A percentile compares a stretch with the other conserved stretches of the same genome.
Conservation (phyloP, 305 asterid species). For the Vinca major region DNA sequence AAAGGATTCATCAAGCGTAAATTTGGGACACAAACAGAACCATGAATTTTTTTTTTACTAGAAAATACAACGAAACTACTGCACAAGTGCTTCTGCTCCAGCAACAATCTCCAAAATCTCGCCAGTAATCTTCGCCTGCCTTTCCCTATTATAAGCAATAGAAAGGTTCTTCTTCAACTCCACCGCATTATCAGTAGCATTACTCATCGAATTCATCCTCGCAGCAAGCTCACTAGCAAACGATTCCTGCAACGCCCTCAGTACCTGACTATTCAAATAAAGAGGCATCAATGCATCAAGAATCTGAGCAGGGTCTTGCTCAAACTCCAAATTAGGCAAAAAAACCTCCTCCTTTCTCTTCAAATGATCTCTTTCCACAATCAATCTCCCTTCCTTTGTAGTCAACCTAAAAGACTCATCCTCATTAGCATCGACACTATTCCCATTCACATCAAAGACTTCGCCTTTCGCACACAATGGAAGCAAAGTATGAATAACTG, state of each 20-base stretch:
- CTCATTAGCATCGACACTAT: conserved; percentile 36
- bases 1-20: not conserved
- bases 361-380: conserved; percentile 45
- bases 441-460: conserved; percentile 42
- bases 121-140: conserved; percentile 71
- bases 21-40: conserved; percentile 10
- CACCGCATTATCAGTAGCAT: conserved; percentile 63
- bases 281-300: conserved; percentile 86
- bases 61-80: conserved; percentile 15
- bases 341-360: conserved; percentile 13
- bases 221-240: conserved; percentile 67
- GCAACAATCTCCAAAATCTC: conserved; percentile 75
- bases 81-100: conserved; percentile 57
- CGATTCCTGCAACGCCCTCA: conserved; percentile 78
- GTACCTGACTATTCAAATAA: conserved; percentile 68
- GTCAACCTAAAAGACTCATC: conserved; percentile 63
- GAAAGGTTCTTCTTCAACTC: conserved; percentile 57
- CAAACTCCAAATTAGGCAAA: conserved; percentile 42
- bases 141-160: conserved; percentile 43
- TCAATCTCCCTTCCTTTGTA: conserved; percentile 53
- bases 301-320: conserved; percentile 84
- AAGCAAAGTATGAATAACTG: conserved; percentile 52
- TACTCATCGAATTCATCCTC: conserved; percentile 76
- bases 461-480: conserved; percentile 50
- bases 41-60: conserved; percentile 23